Evolutionary conservation across 2,329 filamentous ascomycete species (phyloP), one percentile per base, ranked within the genome.

Genomic region (Fusarium siculi): DNA sequence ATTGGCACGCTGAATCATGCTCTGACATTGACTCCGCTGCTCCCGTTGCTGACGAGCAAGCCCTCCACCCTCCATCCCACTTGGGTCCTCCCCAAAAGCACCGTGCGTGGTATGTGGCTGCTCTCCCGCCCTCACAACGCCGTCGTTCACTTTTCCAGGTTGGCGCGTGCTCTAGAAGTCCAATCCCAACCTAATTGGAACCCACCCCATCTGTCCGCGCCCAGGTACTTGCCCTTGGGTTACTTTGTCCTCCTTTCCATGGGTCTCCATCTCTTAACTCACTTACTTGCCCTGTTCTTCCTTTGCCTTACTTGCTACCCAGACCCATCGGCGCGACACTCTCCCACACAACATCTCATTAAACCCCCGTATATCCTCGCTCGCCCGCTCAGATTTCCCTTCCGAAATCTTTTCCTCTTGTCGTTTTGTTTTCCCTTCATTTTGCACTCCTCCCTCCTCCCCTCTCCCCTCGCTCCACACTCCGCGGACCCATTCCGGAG

Each of bases 281-380:
- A 55, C 70, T 61, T 44, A 46, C 55, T 37, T 52, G 32, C 40
- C 55, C 37, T 53, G 40, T 32, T 64, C 63, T 68, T 68, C 62
- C 67, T 28, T 57, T 68, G 47, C 66, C 59, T 69, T 63, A 56
- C 64, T 67, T 42, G 28, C 30, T 32, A 46, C 43, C 36, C 47
- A 54, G 50, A 54, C 50, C 34, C 50, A 54, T 42, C 72, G 64
- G 68, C 64, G 68, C 70, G 73, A 77, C 73, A 74, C 69, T 74
- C 70, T 59, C 75, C 73, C 76, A 76, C 68, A 63, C 66, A 68
- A 70, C 72, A 70, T 70, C 72, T 79, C 79, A 81, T 81, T 80
- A 81, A 80, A 80, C 79, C 78, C 78, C 77, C 73, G 75, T 76
- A 68, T 75, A 76, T 78, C 79, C 75, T 76, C 74, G 52, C 63